Evolutionary conservation across 2,329 filamentous ascomycete species (phyloP).

Genomic region (Colletotrichum abscissum): DNA sequence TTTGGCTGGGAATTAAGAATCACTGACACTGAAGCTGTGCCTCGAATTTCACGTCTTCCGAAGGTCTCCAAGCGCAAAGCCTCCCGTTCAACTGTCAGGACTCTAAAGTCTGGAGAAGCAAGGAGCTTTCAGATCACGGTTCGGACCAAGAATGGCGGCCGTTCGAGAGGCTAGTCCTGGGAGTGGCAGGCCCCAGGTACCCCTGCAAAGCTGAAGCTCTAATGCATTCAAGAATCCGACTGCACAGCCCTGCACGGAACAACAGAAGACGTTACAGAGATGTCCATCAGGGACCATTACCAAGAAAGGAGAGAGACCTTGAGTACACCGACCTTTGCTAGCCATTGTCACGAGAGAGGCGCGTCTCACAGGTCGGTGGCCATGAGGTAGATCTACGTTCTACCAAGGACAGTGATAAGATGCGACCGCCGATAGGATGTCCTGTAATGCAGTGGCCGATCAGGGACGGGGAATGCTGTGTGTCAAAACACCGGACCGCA

Average conservation of each 20-base stretch:
- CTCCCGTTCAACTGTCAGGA: not conserved
- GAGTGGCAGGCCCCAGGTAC: not conserved
- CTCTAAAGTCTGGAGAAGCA: too few relatives aligned
- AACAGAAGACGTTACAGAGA: not conserved
- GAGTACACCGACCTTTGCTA: not conserved
- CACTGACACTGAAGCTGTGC: not conserved
- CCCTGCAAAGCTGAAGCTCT: constrained; percentile 18
- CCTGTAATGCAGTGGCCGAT: not conserved
- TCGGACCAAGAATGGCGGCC: constrained; percentile 8
- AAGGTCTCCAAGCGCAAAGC: not conserved
- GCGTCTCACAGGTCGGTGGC: not conserved
- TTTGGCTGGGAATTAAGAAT: too few relatives aligned
- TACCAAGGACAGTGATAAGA: not conserved
- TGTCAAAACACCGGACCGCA: not conserved
- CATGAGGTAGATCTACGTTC: too few relatives aligned
- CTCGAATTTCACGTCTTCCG: not conserved
- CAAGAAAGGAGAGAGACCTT: not conserved
- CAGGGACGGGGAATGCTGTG: not conserved
- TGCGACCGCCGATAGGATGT: not conserved
- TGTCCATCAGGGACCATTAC: too few relatives aligned
- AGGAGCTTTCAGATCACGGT: not conserved
- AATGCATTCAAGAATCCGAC: constrained; percentile 9
- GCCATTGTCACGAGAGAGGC: not conserved
- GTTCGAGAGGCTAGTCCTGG: constrained; percentile 1
- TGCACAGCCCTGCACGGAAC: constrained; percentile 2